Base-by-base conservation (phyloP, 495 filamentous ascomycete species). In the Pyrenopolyporus hunteri region DNA sequence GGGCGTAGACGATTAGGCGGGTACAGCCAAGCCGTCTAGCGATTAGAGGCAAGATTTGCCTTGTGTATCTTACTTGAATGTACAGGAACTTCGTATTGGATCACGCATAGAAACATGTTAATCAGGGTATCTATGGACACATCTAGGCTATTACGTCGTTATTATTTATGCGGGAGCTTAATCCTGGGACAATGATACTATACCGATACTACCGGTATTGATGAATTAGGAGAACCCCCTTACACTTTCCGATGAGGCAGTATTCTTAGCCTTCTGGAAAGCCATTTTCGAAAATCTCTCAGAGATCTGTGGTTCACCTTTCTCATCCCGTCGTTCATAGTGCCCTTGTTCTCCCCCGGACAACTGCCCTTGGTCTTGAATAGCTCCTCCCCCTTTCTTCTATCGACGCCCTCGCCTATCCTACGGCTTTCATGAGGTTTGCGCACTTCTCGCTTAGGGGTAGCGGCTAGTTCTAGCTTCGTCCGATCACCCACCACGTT, bases 21-120 rank as follows among this genome's bases (percentile, higher is more conserved):
- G 19, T 82, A 82, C 64, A 82, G 79, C 37, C 79, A 80, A 54
- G 78, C 78, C 31, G 79, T 82, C 33, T 81, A 72, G 68, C 50
- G 23, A 45, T 54, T 44, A 25, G 43, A 20, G 40, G 6, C 13
- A 6, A 6, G 14, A 22, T 48, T 17, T 32, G 13, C n/a, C 33
- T 35, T 35, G 33, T 25, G 25, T 25, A 14, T 39, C 35, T 39
- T 39, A 14, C 10, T 32, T 19, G 6, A 19, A 48, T 45, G 42
- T 23, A 25, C 14, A 26, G 9, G 29, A 13, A 32, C 20, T 35
- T 19, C 32, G 31, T 23, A 22, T 64, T 59, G 52, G 61, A 54
- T 37, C 48, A 43, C 39, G 10, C 35, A 46, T 25, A 28, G 13
- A 45, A 50, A 43, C 16, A 61, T 51, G 16, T 62, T 39, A 51